A percentile compares a stretch with the other conserved stretches of the same genome.
Evolutionary conservation across 139 green algal species (phyloP).

Genomic region (Asterochloris erici): DNA sequence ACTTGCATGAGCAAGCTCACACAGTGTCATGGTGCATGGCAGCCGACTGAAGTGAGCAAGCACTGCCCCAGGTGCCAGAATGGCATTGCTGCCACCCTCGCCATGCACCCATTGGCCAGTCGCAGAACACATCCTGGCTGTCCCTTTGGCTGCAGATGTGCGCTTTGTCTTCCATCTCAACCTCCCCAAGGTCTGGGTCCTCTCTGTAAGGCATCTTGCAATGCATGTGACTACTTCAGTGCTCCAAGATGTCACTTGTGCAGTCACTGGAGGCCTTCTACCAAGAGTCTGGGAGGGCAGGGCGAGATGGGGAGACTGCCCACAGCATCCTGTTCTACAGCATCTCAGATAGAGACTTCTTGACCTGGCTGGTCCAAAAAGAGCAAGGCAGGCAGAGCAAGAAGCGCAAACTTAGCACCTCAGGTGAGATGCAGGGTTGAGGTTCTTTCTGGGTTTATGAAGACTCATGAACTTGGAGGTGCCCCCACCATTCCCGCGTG

Average conservation of each 20-base stretch:
- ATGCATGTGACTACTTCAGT: background rate
- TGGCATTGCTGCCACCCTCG: background rate
- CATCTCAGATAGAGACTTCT: constrained; percentile 27
- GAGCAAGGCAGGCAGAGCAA: constrained; percentile 15
- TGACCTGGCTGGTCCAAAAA: constrained; percentile 31
- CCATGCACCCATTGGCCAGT: background rate
- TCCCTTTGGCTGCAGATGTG: constrained; percentile 42
- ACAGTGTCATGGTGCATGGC: background rate
- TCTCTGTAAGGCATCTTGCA: constrained; percentile 17
- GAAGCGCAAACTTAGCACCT: constrained; percentile 11
- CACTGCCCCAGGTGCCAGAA: background rate
- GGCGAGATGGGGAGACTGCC: constrained; percentile 56
- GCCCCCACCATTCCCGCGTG: background rate
- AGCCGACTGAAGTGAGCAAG: background rate
- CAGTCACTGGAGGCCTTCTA: constrained; percentile 10
- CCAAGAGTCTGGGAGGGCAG: constrained; percentile 62
- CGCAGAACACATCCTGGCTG: background rate
- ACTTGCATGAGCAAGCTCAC: background rate
- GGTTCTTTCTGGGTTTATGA: background rate
- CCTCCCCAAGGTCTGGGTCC: constrained; percentile 47
- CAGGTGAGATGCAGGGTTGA: background rate
- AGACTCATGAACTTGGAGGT: background rate
- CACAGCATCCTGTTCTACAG: constrained; percentile 62
- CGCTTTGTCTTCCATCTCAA: constrained; percentile 68
- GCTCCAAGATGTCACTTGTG: too few species aligned